These are phyloP conservation scores for Geranomyces michiganensis DNA, from an alignment of 192 early-diverging fungal species.

Conservation along the genomic window DNA sequence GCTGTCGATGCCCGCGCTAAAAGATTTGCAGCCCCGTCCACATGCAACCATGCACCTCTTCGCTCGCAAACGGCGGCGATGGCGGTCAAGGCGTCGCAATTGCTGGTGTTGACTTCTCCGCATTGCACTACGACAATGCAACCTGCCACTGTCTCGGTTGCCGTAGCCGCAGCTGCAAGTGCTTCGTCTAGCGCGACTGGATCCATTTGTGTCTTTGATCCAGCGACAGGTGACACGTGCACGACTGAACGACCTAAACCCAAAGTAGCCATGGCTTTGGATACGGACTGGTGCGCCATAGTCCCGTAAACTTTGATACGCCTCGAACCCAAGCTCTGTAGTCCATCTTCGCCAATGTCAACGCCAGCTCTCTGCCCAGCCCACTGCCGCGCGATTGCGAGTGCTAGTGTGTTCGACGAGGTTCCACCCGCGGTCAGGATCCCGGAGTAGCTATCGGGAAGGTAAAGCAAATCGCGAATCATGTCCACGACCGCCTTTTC, in stretches of 20 bases:
- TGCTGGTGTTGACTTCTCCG: constrained; percentile 64
- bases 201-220: not conserved
- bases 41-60: constrained; percentile 58
- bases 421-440: constrained; percentile 28
- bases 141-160: constrained; percentile 22
- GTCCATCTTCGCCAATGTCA: constrained; percentile 34
- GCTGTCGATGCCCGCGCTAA: constrained; percentile 13
- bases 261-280: not conserved
- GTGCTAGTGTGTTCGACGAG: constrained; percentile 29
- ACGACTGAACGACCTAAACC: not conserved
- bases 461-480: constrained; percentile 16
- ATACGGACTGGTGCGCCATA: constrained; percentile 36
- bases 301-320: constrained; percentile 22
- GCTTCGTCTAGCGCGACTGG: not conserved
- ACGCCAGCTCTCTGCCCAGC: constrained; percentile 53
- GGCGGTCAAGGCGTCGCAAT: constrained; percentile 42
- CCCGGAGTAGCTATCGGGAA: constrained; percentile 46
- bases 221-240: constrained; percentile 13
- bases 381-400: constrained; percentile 55
- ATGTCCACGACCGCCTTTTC: constrained; percentile 25
- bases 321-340: not conserved
- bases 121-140: constrained; percentile 51
- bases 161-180: constrained; percentile 26
- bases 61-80: constrained; percentile 45
- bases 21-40: constrained; percentile 59